Base-by-base conservation (phyloP, 805 yeast genomes). In the Wickerhamomyces rabaulensis region DNA sequence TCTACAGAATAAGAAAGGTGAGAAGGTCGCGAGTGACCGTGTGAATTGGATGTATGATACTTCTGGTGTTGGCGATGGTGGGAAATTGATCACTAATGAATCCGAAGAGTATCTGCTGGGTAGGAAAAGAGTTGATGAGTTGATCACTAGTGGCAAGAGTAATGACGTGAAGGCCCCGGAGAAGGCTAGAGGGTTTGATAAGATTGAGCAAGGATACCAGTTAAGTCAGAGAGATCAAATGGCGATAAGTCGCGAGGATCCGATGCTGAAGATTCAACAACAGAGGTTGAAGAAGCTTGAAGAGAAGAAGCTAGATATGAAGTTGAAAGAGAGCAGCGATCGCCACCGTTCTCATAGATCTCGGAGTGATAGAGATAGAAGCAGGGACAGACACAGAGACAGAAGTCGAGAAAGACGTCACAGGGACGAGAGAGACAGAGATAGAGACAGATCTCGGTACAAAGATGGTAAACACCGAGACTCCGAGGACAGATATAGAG, bases 41-140 rank as follows among this genome's bases (percentile, higher is more conserved):
- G 70, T 89, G 20, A 84, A 79, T 39, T 91, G 97, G 97, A 92
- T 92, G 95, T 91, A 91, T 60, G 77, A 83, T 13, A 79, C 74
- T 20, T 71, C 79, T 2, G 58, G 55, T 6, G 59, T 52, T 9
- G 57, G 50, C 33, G 49, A 45, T 31, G 62, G 59, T 29, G 65
- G 66, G n/a, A 68, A 48, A 9, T 16, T 44, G 19, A 21, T 40
- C 7, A 39, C 48, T 5, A 38, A 63, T 25, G 69, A 70, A 1
- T 68, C 70, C n/a, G 84, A 80, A 48, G 82, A 73, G 47, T 69
- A 77, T 53, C 59, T 83, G 12, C 56, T 76, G 36, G 87, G 88
- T 1, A 74, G 69, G 57, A 70, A 71, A 51, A 61, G 75, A 10
- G 63, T 79, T 16, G 75, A 72, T 51, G 64, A 61, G n/a, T 47